phyloP scores from a whole-genome alignment of 2,329 filamentous ascomycete species.

The Arthrinium puccinioides region DNA sequence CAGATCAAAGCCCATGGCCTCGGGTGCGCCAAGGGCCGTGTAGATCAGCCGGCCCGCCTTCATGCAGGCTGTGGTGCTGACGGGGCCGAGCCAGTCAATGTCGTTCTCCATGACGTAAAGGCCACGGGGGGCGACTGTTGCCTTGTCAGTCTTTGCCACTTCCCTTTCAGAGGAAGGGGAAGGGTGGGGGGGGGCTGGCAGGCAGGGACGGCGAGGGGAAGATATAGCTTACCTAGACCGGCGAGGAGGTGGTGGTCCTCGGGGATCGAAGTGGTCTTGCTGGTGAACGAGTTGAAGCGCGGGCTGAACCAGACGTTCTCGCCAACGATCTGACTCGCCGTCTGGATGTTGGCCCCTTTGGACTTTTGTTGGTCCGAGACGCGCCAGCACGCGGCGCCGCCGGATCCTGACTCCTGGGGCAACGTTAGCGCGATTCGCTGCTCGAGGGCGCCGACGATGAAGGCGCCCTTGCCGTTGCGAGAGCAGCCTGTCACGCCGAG shows the following conservation, averaged over 20 bases:
- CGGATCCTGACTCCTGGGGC: conserved; percentile 55
- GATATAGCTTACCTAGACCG: no score
- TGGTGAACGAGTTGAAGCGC: conserved; percentile 44
- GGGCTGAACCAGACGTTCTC: conserved; percentile 59
- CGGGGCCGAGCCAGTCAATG: conserved; percentile 51
- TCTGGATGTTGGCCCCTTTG: conserved; percentile 52
- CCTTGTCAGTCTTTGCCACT: no score
- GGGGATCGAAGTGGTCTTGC: conserved; percentile 37
- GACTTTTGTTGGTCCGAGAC: conserved; percentile 42
- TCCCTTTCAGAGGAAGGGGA: no score
- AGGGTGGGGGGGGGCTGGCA: no score
- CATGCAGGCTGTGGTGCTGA: conserved; percentile 51
- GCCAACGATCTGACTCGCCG: conserved; percentile 47
- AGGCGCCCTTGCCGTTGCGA: conserved; percentile 56
- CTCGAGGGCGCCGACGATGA: conserved; percentile 53
- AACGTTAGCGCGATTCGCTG: conserved; percentile 52
- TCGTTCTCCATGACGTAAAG: conserved; percentile 51
- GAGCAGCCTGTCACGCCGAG: conserved; percentile 57
- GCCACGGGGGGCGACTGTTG: conserved; percentile 48
- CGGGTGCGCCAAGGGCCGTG: conserved; percentile 42
- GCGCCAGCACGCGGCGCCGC: conserved; percentile 55
- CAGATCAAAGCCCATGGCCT: conserved; percentile 51
- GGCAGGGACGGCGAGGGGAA: no score
- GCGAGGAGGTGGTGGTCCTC: conserved; percentile 53
- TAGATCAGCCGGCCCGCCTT: conserved; percentile 46